Percentiles rank a stretch among this genome's conserved stretches.
Conservation (phyloP, 306 rosid species). For the Vigna hirtella region DNA sequence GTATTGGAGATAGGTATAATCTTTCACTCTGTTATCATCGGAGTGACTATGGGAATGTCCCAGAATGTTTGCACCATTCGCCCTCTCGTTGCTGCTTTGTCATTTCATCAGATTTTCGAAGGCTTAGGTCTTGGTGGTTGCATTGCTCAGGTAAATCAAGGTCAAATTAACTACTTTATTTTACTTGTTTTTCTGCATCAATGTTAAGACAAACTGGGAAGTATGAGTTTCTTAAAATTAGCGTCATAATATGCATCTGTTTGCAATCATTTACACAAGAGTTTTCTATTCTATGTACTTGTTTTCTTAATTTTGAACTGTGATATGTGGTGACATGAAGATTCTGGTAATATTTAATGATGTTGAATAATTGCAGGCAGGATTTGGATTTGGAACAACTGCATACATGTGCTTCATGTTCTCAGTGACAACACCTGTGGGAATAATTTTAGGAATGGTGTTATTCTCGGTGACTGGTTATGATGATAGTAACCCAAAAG, state of each 20-base stretch:
- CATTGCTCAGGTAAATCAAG: slow-evolving; percentile 66
- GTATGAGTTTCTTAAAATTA: too few relatives aligned
- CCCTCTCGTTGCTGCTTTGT: slow-evolving; percentile 78
- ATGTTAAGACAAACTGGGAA: too few relatives aligned
- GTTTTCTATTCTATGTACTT: too few relatives aligned
- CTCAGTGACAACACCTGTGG: slow-evolving; percentile 88
- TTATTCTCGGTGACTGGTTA: slow-evolving; percentile 73
- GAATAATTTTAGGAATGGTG: slow-evolving; percentile 75
- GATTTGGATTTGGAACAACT: slow-evolving; percentile 68
- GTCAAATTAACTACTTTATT: too few relatives aligned
- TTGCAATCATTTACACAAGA: too few relatives aligned
- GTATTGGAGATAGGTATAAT: slow-evolving; percentile 86
- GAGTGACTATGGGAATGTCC: slow-evolving; percentile 88
- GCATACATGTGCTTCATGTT: slow-evolving; percentile 90
- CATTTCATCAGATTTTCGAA: slow-evolving; percentile 85
- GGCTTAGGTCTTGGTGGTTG: slow-evolving; percentile 95
- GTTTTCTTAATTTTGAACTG: too few relatives aligned
- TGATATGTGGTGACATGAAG: too few relatives aligned
- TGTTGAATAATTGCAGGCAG: slow-evolving; percentile 59
- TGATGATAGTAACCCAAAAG: slow-evolving; percentile 73
- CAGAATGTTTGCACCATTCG: slow-evolving; percentile 81
- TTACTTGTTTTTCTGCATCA: too few relatives aligned
- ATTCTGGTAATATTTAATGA: background rate
- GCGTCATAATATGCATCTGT: too few relatives aligned
- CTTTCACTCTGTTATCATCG: slow-evolving; percentile 87